These are phyloP conservation scores for Claviceps humidiphila DNA, from an alignment of 2,329 filamentous ascomycete genomes.

Conservation along the genomic window DNA sequence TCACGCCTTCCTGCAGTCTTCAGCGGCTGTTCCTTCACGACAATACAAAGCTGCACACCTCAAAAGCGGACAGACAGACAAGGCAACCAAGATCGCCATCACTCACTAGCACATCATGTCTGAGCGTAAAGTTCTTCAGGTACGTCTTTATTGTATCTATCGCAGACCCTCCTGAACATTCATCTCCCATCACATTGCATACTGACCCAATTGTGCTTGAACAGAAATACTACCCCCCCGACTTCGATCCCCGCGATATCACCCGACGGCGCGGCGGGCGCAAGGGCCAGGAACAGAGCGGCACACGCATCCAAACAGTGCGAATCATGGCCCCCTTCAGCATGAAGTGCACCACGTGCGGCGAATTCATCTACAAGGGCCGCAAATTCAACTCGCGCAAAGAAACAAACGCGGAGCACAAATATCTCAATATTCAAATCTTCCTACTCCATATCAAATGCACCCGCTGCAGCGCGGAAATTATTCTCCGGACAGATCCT, in stretches of 20 bases:
- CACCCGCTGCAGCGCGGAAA: constrained; percentile 73
- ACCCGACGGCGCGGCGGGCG: constrained; percentile 49
- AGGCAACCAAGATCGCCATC: not conserved
- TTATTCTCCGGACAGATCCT: constrained; percentile 88
- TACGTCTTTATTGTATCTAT: constrained; percentile 2
- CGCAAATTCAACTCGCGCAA: constrained; percentile 94
- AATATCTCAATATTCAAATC: constrained; percentile 78
- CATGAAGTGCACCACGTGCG: constrained; percentile 33
- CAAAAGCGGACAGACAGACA: not conserved
- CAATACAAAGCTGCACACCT: not conserved
- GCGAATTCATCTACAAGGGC: constrained; percentile 81
- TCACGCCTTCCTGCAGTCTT: not conserved
- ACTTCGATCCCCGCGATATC: constrained; percentile 84
- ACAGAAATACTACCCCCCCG: constrained; percentile 51
- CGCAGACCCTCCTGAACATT: too few relatives aligned
- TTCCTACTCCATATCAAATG: constrained; percentile 76
- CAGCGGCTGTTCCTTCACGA: not conserved
- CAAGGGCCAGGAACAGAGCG: constrained; percentile 30
- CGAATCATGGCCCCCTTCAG: constrained; percentile 56
- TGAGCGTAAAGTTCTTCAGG: constrained; percentile 64
- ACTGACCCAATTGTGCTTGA: not conserved
- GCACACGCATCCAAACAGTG: constrained; percentile 73
- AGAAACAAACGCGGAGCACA: constrained; percentile 75
- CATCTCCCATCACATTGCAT: not conserved
- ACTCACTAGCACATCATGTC: constrained; percentile 46